Base-by-base conservation (phyloP, 306 rosid genomes). In the Canavalia gladiata region DNA sequence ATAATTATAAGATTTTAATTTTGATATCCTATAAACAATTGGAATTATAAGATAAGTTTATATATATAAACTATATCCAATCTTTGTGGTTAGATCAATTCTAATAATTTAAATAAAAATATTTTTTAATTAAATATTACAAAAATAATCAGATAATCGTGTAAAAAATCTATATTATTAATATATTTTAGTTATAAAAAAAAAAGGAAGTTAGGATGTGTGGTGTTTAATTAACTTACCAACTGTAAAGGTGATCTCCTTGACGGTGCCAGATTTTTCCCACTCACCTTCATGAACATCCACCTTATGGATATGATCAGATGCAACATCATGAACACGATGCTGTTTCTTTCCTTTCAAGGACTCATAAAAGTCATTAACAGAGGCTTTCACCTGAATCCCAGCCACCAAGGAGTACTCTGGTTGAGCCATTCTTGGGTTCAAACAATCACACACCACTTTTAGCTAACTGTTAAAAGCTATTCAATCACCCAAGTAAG, bases 281-380 rank as follows among this genome's bases (percentile, higher is more conserved):
- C 57, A 75, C 41, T 75, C 79, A 29, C 69, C 79, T 43, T 75
- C 58, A 59, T 57, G 79, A 58, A 75, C 69, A 1, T 75, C 79
- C 8, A 59, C 46, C 46, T 45, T 12, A 28, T 75, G 79, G 9
- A 75, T 43, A 75, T 75, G 70, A 29, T 43, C 1, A 4, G 58
- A 12, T 28, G 58, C 69, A 25, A 75, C 42, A 12, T 75, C 57
- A 30, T 58, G 79, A 5, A 59, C 58, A 5, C 68, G 68, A 43
- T 43, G 56, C 1, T 75, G 34, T 30, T 75, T 75, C 54, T 75
- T 58, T 3, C 69, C 79, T 46, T 45, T 75, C 58, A 59, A 3
- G 11, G 45, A 29, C 4, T 75, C 79, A 11, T 75, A 75, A 12
- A 75, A 75, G 33, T 75, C n/a, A 75, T 58, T 58, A 10, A 69